phyloP scores from a whole-genome alignment of 179 eudicot species.

The Pouteria campechiana region DNA sequence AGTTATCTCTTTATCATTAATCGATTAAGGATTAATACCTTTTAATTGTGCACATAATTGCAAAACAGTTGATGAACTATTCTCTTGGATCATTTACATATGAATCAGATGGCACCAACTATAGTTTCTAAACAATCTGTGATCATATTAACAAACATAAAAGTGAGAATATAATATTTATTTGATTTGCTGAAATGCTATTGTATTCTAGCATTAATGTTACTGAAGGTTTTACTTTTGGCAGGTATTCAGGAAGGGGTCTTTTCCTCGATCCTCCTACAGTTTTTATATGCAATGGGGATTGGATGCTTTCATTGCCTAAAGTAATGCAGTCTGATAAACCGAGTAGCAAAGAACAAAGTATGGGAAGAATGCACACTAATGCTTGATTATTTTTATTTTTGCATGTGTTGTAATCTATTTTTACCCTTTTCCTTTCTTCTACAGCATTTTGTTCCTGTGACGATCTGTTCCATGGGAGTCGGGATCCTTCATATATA shows the following conservation, averaged over 20 bases:
- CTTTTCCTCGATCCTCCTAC: conserved; percentile 81
- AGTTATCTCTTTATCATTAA: too few relatives aligned
- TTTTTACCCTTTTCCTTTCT: not conserved
- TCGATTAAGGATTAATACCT: too few relatives aligned
- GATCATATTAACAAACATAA: too few relatives aligned
- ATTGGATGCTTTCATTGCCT: conserved; percentile 67
- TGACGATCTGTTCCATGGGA: conserved; percentile 53
- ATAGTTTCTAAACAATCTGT: too few relatives aligned
- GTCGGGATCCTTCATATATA: conserved; percentile 49
- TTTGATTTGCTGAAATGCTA: too few relatives aligned
- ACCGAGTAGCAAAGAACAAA: conserved; percentile 21
- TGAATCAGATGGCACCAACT: too few relatives aligned
- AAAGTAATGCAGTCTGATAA: conserved; percentile 26
- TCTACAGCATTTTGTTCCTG: conserved; percentile 50
- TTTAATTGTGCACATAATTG: too few relatives aligned
- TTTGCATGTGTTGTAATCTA: not conserved
- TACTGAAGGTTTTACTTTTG: too few relatives aligned
- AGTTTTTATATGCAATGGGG: conserved; percentile 44
- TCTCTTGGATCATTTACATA: too few relatives aligned
- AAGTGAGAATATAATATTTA: too few relatives aligned
- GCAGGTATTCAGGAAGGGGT: conserved; percentile 93
- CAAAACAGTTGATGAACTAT: too few relatives aligned
- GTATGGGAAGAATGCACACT: conserved; percentile 31
- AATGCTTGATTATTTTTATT: not conserved
- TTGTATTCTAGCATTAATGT: too few relatives aligned